Evolutionary conservation across 2,329 filamentous ascomycete genomes (phyloP).

Genomic region (Stromatinia cepivora): DNA sequence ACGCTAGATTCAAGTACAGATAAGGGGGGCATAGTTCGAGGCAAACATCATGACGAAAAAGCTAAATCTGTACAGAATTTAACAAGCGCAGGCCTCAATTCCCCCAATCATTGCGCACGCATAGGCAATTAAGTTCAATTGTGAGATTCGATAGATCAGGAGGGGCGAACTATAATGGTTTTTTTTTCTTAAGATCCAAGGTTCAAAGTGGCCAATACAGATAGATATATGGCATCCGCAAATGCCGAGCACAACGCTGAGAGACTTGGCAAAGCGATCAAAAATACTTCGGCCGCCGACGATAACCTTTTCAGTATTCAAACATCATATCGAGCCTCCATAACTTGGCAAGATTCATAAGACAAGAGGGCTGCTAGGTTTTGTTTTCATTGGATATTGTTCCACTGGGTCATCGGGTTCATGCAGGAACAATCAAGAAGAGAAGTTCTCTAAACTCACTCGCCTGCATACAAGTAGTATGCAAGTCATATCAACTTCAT

Average conservation of each 20-base stretch:
- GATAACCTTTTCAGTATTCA: not conserved
- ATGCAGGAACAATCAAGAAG: conserved; percentile 18
- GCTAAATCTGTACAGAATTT: not conserved
- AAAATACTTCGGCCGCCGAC: not conserved
- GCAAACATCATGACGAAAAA: conserved; percentile 4
- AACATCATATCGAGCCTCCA: not conserved
- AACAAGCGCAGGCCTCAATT: conserved; percentile 12
- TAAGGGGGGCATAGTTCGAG: not conserved
- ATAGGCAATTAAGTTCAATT: conserved; percentile 6
- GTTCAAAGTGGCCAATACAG: not conserved
- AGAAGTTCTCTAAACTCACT: conserved; percentile 1
- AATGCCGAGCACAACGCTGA: conserved; percentile 3
- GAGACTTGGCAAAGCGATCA: conserved; percentile 2
- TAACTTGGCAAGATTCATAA: not conserved
- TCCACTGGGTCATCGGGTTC: not conserved
- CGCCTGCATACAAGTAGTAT: conserved; percentile 26
- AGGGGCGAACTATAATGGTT: not conserved
- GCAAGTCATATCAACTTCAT: conserved; percentile 32
- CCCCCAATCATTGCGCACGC: conserved; percentile 4
- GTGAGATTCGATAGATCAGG: conserved; percentile 15
- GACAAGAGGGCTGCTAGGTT: not conserved
- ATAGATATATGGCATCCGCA: not conserved
- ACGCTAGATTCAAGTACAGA: conserved; percentile 3
- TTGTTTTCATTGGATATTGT: not conserved
- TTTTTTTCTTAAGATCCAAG: not conserved